phyloP scores from a whole-genome alignment of 306 rosid genomes.

The Quercus dentata region DNA sequence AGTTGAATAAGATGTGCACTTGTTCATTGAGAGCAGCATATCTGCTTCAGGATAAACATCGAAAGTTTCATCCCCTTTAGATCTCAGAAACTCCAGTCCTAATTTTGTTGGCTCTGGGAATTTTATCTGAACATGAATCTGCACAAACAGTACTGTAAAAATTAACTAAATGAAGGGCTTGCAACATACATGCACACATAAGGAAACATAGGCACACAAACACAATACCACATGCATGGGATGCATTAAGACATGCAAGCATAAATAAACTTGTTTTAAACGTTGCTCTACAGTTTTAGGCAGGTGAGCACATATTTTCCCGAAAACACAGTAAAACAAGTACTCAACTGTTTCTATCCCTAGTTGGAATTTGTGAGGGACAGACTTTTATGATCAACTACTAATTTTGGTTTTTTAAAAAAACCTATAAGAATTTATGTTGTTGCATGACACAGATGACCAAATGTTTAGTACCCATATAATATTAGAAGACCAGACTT shows the following conservation, averaged over 20 bases:
- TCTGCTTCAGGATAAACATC: slow-evolving; percentile 80
- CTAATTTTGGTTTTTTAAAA: background rate
- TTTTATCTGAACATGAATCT: slow-evolving; percentile 77
- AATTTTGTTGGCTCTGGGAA: slow-evolving; percentile 62
- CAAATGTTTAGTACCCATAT: too few species aligned
- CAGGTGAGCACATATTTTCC: too few species aligned
- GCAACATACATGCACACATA: background rate
- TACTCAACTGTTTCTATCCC: background rate
- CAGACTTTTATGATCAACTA: background rate
- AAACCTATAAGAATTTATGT: background rate
- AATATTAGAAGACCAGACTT: background rate
- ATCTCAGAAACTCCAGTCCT: slow-evolving; percentile 57
- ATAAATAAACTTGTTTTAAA: background rate
- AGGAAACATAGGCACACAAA: background rate
- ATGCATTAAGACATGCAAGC: background rate
- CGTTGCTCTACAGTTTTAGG: too few species aligned
- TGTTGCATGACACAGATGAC: background rate
- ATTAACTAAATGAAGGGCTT: slow-evolving; percentile 10
- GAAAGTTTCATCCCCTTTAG: slow-evolving; percentile 42
- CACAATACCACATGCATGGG: background rate
- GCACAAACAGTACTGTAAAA: slow-evolving; percentile 21
- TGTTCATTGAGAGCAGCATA: slow-evolving; percentile 61
- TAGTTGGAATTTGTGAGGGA: background rate
- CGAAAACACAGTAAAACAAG: background rate
- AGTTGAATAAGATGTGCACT: slow-evolving; percentile 49